Conservation (phyloP, 768 basidiomycete genomes). For the Trametes cingulata region DNA sequence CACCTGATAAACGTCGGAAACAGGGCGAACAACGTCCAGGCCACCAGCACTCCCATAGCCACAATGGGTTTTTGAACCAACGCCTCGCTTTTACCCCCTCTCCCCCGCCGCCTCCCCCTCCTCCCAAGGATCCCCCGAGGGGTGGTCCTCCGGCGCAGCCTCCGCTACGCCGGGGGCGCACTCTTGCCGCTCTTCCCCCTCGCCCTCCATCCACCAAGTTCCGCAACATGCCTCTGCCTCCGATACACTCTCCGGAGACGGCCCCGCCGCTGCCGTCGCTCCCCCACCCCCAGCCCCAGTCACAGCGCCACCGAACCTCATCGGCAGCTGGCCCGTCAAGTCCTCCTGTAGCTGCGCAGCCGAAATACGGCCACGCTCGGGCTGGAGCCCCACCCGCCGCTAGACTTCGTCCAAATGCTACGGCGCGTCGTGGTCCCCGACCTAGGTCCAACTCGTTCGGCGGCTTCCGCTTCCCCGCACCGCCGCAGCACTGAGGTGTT, state of each 20-base stretch:
- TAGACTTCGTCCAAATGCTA: background rate
- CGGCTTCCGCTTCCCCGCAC: background rate
- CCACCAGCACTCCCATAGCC: background rate
- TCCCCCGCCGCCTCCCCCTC: no score
- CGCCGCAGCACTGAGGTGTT: background rate
- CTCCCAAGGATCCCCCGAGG: background rate
- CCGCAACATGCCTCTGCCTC: background rate
- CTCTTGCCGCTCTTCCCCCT: background rate
- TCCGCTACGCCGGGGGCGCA: background rate
- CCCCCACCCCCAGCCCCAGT: background rate
- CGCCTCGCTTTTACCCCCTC: no score
- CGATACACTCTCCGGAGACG: background rate
- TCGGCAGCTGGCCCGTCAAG: no score
- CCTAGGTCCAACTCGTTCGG: constrained; percentile 11
- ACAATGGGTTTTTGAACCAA: background rate
- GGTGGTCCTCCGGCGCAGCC: background rate
- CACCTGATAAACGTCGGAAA: background rate
- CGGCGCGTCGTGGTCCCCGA: background rate
- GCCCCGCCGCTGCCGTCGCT: background rate
- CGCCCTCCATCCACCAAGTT: background rate
- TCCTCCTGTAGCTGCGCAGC: background rate
- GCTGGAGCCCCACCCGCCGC: background rate
- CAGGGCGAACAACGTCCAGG: background rate
- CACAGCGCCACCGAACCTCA: no score
- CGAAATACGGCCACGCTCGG: background rate